These are phyloP conservation scores for Crucihimalaya himalaica DNA, from an alignment of 345 rosid genomes.

Conservation along the genomic window DNA sequence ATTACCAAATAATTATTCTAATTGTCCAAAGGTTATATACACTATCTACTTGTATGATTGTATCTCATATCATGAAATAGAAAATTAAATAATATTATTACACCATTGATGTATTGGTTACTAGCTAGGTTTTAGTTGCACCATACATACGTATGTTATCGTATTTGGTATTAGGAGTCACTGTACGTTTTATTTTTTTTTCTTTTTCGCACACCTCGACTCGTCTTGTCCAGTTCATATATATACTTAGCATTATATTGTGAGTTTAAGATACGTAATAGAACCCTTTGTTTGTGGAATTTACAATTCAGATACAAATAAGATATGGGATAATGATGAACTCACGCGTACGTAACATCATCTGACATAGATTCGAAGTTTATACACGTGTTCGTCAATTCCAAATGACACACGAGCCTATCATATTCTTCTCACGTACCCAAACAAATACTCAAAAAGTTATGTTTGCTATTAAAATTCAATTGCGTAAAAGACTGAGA, in stretches of 20 bases:
- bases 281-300: not conserved
- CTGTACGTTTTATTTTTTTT: no score
- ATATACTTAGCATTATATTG: not conserved
- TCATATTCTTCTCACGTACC: not conserved
- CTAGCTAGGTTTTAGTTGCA: not conserved
- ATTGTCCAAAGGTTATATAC: no score
- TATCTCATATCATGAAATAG: no score
- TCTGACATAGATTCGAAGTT: conserved; percentile 26
- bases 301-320: not conserved
- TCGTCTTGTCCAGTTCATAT: no score
- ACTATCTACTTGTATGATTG: no score
- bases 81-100: not conserved
- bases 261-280: conserved; percentile 12
- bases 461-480: not conserved
- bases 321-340: conserved; percentile 12
- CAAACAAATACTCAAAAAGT: not conserved
- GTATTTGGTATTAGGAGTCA: conserved; percentile 8
- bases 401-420: not conserved
- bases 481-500: not conserved
- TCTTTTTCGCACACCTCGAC: no score
- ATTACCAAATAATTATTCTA: not conserved
- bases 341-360: conserved; percentile 35
- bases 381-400: conserved; percentile 3
- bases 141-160: not conserved
- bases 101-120: not conserved